These are phyloP conservation scores for Myrmaecium sp. DNA, from an alignment of 2,329 filamentous ascomycete genomes.

Conservation along the genomic window DNA sequence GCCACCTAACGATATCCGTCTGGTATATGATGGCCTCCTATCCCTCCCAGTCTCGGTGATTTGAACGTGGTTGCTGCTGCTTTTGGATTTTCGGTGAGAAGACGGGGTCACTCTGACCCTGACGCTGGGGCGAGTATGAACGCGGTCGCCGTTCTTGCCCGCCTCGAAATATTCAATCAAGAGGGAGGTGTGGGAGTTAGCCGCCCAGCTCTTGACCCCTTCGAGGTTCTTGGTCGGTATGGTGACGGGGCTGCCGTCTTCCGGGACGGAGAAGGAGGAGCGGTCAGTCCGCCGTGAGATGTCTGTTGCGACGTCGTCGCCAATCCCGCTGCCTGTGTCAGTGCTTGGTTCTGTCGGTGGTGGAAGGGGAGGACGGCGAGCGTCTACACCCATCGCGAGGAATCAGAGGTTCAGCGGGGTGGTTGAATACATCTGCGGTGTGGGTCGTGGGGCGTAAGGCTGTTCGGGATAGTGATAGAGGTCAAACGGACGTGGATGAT, in stretches of 20 bases:
- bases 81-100: slow-evolving; percentile 35
- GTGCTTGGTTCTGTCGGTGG: slow-evolving; percentile 63
- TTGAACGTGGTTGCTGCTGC: slow-evolving; percentile 57
- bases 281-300: slow-evolving; percentile 50
- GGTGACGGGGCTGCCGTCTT: slow-evolving; percentile 81
- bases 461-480: no score
- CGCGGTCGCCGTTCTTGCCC: slow-evolving; percentile 44
- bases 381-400: slow-evolving; percentile 28
- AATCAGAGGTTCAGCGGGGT: no score
- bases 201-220: slow-evolving; percentile 34
- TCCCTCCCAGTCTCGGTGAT: slow-evolving; percentile 66
- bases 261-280: slow-evolving; percentile 64
- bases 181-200: slow-evolving; percentile 68
- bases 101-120: slow-evolving; percentile 67
- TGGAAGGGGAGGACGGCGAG: slow-evolving; percentile 42
- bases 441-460: background rate
- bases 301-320: slow-evolving; percentile 44
- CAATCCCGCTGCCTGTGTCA: slow-evolving; percentile 31
- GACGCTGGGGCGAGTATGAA: slow-evolving; percentile 64
- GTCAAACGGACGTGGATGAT: no score
- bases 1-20: slow-evolving; percentile 45
- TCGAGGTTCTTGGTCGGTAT: slow-evolving; percentile 63
- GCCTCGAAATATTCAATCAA: slow-evolving; percentile 93
- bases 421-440: slow-evolving; percentile 1
- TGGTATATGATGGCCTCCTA: slow-evolving; percentile 51